phyloP scores from a whole-genome alignment of 2,329 filamentous ascomycete species.

The Dactylonectria macrodidyma region DNA sequence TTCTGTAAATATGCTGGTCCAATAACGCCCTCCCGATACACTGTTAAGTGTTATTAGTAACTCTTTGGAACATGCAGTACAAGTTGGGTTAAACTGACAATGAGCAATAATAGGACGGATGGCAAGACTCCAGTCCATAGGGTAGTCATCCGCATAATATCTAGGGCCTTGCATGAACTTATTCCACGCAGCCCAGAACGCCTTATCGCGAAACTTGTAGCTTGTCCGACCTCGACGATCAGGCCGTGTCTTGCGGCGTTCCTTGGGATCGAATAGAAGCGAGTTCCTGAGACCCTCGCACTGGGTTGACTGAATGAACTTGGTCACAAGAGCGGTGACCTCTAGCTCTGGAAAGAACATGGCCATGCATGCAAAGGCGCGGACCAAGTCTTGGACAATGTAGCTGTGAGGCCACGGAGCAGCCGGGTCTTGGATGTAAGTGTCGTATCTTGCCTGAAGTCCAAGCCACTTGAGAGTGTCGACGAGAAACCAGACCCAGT shows the following conservation, averaged over 20 bases:
- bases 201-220: constrained; percentile 39
- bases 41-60: constrained; percentile 35
- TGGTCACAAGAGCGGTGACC: constrained; percentile 27
- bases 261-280: constrained; percentile 39
- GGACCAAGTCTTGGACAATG: constrained; percentile 44
- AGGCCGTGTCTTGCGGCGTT: constrained; percentile 38
- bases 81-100: constrained; percentile 24
- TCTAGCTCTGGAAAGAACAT: constrained; percentile 47
- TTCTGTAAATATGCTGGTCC: constrained; percentile 40
- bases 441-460: constrained; percentile 33
- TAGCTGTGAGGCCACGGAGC: constrained; percentile 47
- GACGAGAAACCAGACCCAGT: constrained; percentile 45
- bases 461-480: constrained; percentile 45
- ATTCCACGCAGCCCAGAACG: constrained; percentile 46
- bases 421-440: constrained; percentile 34
- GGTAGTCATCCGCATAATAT: constrained; percentile 42
- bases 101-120: constrained; percentile 46
- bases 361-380: constrained; percentile 42
- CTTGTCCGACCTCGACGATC: constrained; percentile 45
- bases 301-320: constrained; percentile 37
- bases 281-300: constrained; percentile 38
- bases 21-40: constrained; percentile 47
- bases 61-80: neutral
- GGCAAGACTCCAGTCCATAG: constrained; percentile 48
- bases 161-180: constrained; percentile 25